Evolutionary conservation across 768 basidiomycete genomes (phyloP), one percentile per base, ranked within the genome.

Genomic region (Pholiota microspora): DNA sequence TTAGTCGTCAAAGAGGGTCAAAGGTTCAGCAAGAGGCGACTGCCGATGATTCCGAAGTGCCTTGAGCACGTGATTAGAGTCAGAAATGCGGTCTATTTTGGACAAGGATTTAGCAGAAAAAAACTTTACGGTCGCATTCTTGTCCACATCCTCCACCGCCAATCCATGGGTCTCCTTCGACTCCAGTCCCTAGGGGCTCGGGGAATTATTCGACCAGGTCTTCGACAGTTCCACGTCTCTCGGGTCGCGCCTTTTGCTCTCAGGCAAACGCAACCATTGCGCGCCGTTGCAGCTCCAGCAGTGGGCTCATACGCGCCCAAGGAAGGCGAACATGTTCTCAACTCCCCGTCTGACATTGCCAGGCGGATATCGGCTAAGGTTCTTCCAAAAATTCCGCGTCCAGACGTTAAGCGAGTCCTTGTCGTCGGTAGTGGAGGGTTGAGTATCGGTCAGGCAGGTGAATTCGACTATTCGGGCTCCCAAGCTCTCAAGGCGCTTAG

Each of bases 401-500:
- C 95, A 12, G 84, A 97, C 61, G 94, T 98, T 49, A 85, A 89
- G 70, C 94, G 94, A 66, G 97, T 98, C 49, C 83, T 98, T 62
- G 93, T 98, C 57, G 94, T 99, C 21, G 97, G 97, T 55, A 90
- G 88, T 61, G 97, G 97, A 61, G 97, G 97, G 51, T 85, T 99
- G 44, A 89, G 86, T 64, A 99, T 99, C 54, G 97, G 97, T 25
- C 97, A 99, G 71, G 97, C 97, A 4, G 97, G 97, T 70, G 97
- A 99, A 74, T 99, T 99, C 71, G 97, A 99, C 70, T 99, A 99
- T 70, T 98, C 96, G 16, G 97, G 97, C 44, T 98, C 96, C 5
- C 97, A 99, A 72, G 97, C 97, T 8, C 85, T 99, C 73, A 98
- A 99, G 71, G 97, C 97, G 13, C 85, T 99, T 49, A 85, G 88